Evolutionary conservation across 441 rosid species (phyloP), one percentile per base, ranked within the genome.

Genomic region (Hypseocharis bilobata): DNA sequence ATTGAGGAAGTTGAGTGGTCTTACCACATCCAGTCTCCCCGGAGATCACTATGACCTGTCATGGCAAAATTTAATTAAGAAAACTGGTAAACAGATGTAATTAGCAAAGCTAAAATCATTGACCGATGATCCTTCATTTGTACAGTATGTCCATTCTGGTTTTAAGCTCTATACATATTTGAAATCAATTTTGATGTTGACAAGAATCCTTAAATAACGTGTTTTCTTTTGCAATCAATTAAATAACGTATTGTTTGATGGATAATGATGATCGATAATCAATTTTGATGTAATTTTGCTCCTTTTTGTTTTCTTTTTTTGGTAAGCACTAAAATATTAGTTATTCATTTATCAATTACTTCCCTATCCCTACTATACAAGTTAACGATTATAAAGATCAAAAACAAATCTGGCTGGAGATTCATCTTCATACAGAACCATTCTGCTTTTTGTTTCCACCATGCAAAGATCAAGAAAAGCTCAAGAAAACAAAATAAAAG

Each of bases 21-120:
- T 93, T 93, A 27, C 99, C 99, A 78, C 99, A 93, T 70, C 99
- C 97, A 70, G 99, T 93, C 86, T 93, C 99, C 57, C 99, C 99
- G 58, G 99, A 91, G 77, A 93, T 86, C 27, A 93, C 96, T 65
- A 88, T 81, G 51, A 91, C 99, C 99, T 93, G 73, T 29, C 28
- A 75, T 75, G 26, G 72, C 45, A 63, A 51, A 40, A 69, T 49
- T 16, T 26, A 3, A 65, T 42, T 58, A 64, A 64, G 51, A 55
- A 52, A 17, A 42, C 44, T 14, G 63, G 34, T 14, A 54, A 59
- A 19, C 4, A 56, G 19, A 56, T 27, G 34, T 6, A 14, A 14
- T n/a, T 13, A 34, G 40, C n/a, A 40, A 40, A 10, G 45, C 60
- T 27, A 56, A n/a, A 56, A 56, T 1, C 60, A 56, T 27, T 22